These are phyloP conservation scores for Yamadazyma mexicana DNA, from an alignment of 1,139 yeast genomes.

Conservation along the genomic window DNA sequence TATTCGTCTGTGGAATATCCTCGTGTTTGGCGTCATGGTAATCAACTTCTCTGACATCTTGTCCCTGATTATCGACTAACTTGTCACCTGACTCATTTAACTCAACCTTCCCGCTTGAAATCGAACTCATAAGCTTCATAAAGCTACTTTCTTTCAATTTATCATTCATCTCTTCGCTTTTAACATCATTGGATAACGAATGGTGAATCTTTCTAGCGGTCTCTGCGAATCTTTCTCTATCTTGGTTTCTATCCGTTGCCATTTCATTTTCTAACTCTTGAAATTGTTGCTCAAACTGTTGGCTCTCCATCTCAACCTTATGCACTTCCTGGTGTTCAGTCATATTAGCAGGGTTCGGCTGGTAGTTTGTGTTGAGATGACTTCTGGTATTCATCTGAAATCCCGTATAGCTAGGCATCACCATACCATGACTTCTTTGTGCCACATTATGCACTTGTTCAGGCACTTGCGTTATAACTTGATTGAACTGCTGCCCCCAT, in stretches of 20 bases:
- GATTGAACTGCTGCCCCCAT: no score
- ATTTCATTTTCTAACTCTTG: conserved; percentile 37
- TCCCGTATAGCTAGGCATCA: conserved; percentile 2
- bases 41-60: conserved; percentile 23
- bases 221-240: conserved; percentile 41
- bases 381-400: conserved; percentile 9
- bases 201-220: conserved; percentile 40
- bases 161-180: conserved; percentile 24
- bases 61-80: conserved; percentile 31
- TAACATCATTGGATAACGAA: conserved; percentile 26
- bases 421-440: background rate
- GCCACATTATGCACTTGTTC: background rate
- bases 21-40: conserved; percentile 10
- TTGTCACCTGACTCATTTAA: conserved; percentile 36
- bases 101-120: conserved; percentile 39
- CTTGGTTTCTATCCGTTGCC: conserved; percentile 14
- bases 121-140: conserved; percentile 42
- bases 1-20: conserved; percentile 2
- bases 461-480: no score
- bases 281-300: conserved; percentile 37
- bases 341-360: conserved; percentile 8
- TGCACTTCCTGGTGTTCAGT: conserved; percentile 36
- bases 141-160: conserved; percentile 42
- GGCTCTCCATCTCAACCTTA: conserved; percentile 26
- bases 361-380: conserved; percentile 12